These are phyloP conservation scores for Asterella californica DNA, from an alignment of 225 moss, liverwort and hornwort species.

Conservation along the genomic window DNA sequence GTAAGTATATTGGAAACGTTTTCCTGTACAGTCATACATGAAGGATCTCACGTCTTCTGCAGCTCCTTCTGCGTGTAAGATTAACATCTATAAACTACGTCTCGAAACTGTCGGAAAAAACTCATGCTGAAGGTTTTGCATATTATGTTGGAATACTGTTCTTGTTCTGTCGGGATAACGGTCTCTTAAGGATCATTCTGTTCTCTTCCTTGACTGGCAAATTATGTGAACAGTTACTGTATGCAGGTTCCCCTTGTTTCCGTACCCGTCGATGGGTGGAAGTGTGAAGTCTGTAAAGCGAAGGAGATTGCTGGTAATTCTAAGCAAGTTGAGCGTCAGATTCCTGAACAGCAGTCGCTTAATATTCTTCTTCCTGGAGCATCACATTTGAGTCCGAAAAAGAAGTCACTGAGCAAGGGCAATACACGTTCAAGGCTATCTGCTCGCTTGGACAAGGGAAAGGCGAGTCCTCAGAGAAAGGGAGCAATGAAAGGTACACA, in stretches of 20 bases:
- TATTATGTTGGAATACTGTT: not conserved
- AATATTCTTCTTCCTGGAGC: conserved; percentile 44
- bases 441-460: conserved; percentile 68
- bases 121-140: not conserved
- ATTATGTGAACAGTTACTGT: conserved; percentile 63
- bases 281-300: conserved; percentile 73
- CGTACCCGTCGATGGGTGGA: conserved; percentile 78
- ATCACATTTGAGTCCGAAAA: conserved; percentile 49
- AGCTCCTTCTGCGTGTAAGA: not conserved
- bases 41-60: too few species aligned
- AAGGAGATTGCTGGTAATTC: conserved; percentile 51
- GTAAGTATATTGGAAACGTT: conserved; percentile 43
- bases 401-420: conserved; percentile 46
- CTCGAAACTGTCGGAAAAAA: not conserved
- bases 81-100: not conserved
- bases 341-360: conserved; percentile 20
- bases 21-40: too few species aligned
- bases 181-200: not conserved
- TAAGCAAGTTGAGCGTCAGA: conserved; percentile 41
- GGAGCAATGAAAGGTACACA: conserved; percentile 62
- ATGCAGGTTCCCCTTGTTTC: conserved; percentile 66
- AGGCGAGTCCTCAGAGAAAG: conserved; percentile 56
- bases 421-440: conserved; percentile 63
- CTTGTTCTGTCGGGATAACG: not conserved
- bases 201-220: not conserved